Evolutionary conservation across 352 stramenopile species (phyloP).

Genomic region (Globisporangium canariense): DNA sequence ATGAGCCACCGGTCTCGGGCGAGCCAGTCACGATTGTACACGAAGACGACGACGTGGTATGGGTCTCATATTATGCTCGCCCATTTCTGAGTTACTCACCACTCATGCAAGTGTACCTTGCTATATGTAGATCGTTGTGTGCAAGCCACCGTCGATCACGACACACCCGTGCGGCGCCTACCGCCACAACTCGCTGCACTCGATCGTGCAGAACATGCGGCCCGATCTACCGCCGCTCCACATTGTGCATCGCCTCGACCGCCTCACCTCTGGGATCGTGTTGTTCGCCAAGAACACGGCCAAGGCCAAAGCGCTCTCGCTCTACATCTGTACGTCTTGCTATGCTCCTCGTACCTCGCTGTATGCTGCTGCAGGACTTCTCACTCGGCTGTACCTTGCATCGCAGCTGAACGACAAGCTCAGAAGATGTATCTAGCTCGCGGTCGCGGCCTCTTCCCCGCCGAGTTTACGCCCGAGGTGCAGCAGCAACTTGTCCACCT

Average conservation of each 20-base stretch:
- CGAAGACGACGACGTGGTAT: slow-evolving; percentile 75
- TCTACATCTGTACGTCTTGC: slow-evolving; percentile 54
- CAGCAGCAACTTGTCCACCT: slow-evolving; percentile 37
- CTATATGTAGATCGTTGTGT: slow-evolving; percentile 70
- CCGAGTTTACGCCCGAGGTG: slow-evolving; percentile 26
- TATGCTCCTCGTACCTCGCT: background rate
- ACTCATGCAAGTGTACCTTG: background rate
- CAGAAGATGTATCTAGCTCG: slow-evolving; percentile 96
- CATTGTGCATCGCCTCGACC: slow-evolving; percentile 95
- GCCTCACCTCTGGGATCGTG: slow-evolving; percentile 92
- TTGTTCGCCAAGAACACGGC: slow-evolving; percentile 75
- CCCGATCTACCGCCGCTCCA: slow-evolving; percentile 70
- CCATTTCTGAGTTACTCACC: background rate
- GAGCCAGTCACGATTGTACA: slow-evolving; percentile 77
- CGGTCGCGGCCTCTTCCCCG: slow-evolving; percentile 88
- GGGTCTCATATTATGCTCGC: background rate
- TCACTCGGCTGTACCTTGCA: background rate
- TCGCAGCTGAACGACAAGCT: slow-evolving; percentile 66
- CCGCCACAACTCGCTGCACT: slow-evolving; percentile 93
- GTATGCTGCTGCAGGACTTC: background rate
- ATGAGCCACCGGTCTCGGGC: slow-evolving; percentile 93
- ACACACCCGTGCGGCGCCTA: slow-evolving; percentile 95
- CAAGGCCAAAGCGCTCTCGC: slow-evolving; percentile 71
- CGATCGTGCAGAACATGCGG: slow-evolving; percentile 66
- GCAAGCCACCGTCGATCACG: slow-evolving; percentile 91